Percentiles rank a stretch among this genome's conserved stretches.
These are phyloP conservation scores for Xylaria sp. DNA, from an alignment of 2,329 filamentous ascomycete species.

Conservation along the genomic window DNA sequence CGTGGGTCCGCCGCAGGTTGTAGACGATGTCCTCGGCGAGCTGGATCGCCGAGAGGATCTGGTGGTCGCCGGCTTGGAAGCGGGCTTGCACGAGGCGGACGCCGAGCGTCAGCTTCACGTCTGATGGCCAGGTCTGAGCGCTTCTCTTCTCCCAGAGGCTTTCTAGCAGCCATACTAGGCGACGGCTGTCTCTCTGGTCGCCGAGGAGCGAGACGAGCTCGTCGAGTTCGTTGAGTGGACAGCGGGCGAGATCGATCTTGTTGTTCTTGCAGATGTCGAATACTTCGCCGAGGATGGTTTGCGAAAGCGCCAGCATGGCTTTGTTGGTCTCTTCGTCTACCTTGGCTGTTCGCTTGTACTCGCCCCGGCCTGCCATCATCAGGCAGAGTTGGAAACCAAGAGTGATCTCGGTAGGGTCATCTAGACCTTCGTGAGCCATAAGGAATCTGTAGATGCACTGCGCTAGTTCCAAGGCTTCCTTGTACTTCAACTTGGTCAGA, in stretches of 20 bases:
- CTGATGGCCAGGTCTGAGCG: conserved; percentile 28
- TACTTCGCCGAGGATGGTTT: conserved; percentile 31
- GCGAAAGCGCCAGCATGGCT: conserved; percentile 33
- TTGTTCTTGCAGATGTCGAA: conserved; percentile 40
- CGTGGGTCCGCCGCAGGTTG: conserved; percentile 34
- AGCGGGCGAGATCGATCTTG: conserved; percentile 36
- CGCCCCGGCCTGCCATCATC: conserved; percentile 36
- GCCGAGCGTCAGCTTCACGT: conserved; percentile 34
- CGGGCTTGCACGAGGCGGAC: conserved; percentile 36
- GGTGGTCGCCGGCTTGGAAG: conserved; percentile 29
- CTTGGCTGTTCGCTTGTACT: conserved; percentile 20
- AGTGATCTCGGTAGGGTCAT: conserved; percentile 37
- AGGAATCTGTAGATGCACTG: conserved; percentile 35
- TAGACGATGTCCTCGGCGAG: conserved; percentile 38
- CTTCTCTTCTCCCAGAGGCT: conserved; percentile 29
- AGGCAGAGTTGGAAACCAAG: conserved; percentile 37
- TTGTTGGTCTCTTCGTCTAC: conserved; percentile 32
- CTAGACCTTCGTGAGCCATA: conserved; percentile 37
- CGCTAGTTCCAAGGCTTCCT: conserved; percentile 23
- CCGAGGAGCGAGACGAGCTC: conserved; percentile 38
- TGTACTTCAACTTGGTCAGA: conserved; percentile 31
- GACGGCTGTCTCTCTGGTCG: conserved; percentile 30
- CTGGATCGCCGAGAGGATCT: conserved; percentile 18
- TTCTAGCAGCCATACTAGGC: conserved; percentile 33
- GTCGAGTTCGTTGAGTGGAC: conserved; percentile 34